These are phyloP conservation scores for Rubroshorea leprosula DNA, from an alignment of 345 rosid genomes.

Conservation along the genomic window DNA sequence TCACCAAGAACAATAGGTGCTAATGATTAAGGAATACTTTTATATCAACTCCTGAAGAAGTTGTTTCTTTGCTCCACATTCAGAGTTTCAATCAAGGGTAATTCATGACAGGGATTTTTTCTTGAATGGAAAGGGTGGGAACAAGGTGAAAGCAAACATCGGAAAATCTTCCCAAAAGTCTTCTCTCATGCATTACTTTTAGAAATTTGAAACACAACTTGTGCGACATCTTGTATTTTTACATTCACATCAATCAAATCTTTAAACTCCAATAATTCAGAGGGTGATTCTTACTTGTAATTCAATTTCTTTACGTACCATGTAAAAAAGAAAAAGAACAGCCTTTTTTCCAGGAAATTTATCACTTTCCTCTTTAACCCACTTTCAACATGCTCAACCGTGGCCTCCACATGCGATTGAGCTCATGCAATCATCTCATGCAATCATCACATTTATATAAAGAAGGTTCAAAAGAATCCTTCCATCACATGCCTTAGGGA, in stretches of 20 bases:
- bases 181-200: no score
- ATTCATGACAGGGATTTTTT: neutral
- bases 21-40: neutral
- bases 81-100: neutral
- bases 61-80: neutral
- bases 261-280: conserved; percentile 6
- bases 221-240: neutral
- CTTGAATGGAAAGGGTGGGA: conserved; percentile 1
- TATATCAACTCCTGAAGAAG: no score
- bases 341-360: neutral
- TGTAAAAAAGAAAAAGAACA: no score
- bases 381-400: neutral
- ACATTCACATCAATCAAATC: conserved; percentile 3
- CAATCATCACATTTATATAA: conserved; percentile 9
- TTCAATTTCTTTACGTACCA: no score
- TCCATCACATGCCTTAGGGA: conserved; percentile 33
- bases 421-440: conserved; percentile 30
- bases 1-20: neutral
- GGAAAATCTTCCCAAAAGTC: neutral
- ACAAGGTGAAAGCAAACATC: neutral
- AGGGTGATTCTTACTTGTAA: no score
- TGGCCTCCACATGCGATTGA: conserved; percentile 32
- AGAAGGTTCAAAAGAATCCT: conserved; percentile 13
- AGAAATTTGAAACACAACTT: neutral
- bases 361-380: neutral